These are phyloP conservation scores for Cladorrhinum sp. DNA, from an alignment of 2,329 filamentous ascomycete genomes.

Conservation along the genomic window DNA sequence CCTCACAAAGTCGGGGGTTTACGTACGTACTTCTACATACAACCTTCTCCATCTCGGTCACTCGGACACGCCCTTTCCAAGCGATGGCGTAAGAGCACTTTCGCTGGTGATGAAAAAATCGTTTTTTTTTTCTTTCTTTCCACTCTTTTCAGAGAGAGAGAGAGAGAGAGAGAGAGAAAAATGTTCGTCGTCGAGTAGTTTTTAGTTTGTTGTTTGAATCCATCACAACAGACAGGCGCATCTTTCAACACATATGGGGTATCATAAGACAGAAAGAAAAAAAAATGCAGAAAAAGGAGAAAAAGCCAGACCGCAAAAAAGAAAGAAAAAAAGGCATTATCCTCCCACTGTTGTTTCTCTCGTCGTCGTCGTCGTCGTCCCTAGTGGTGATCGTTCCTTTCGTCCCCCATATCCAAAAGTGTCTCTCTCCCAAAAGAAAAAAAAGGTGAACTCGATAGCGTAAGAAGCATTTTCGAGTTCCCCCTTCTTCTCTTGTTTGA, in stretches of 20 bases:
- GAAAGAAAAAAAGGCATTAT: no score
- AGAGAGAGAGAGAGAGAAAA: background rate
- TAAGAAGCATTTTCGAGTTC: background rate
- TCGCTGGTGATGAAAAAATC: constrained; percentile 46
- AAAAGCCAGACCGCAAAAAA: constrained; percentile 18
- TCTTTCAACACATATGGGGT: constrained; percentile 52
- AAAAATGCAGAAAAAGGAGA: constrained; percentile 25
- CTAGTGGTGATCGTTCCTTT: no score
- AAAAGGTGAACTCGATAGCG: background rate
- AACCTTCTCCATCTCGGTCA: constrained; percentile 41
- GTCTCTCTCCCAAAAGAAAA: background rate
- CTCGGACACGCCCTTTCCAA: constrained; percentile 49
- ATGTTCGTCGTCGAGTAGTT: background rate
- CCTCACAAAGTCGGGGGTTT: background rate
- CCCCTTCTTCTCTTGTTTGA: background rate
- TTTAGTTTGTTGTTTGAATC: background rate
- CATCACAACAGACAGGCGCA: constrained; percentile 48
- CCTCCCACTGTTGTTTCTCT: no score
- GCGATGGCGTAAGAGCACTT: constrained; percentile 56
- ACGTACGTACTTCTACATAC: no score
- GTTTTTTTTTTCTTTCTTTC: constrained; percentile 21
- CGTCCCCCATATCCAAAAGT: background rate
- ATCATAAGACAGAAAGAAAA: constrained; percentile 43
- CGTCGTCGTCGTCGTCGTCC: no score
- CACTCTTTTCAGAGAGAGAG: background rate